Evolutionary conservation across 805 yeast species (phyloP).

Genomic region (Trichomonascus vanleenenianus): DNA sequence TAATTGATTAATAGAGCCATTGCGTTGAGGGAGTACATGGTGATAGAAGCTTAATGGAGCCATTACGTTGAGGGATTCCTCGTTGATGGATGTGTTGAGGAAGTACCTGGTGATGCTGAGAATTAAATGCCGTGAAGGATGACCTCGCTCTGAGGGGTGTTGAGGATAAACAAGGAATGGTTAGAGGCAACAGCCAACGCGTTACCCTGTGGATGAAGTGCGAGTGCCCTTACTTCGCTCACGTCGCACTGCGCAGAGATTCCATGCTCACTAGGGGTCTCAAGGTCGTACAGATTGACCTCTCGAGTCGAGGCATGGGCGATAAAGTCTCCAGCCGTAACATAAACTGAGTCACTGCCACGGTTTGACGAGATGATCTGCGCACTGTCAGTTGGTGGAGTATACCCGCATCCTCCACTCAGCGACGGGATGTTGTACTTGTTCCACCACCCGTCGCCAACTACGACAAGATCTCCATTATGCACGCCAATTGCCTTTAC

Average conservation of each 20-base stretch:
- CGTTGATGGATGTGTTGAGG: no score
- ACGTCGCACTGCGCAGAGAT: not conserved
- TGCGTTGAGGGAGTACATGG: no score
- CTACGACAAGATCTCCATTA: slow-evolving; percentile 23
- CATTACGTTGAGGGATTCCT: no score
- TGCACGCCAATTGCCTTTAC: slow-evolving; percentile 20
- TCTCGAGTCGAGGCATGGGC: not conserved
- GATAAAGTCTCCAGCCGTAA: not conserved
- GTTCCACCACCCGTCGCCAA: slow-evolving; percentile 32
- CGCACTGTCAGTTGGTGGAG: slow-evolving; percentile 19
- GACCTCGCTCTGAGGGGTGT: no score
- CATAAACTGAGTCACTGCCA: slow-evolving; percentile 2
- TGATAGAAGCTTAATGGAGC: no score
- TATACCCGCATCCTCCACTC: slow-evolving; percentile 31
- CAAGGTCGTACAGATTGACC: slow-evolving; percentile 9
- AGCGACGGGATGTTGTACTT: slow-evolving; percentile 22
- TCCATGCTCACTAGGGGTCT: slow-evolving; percentile 11
- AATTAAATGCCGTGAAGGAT: no score
- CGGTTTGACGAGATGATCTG: slow-evolving; percentile 16
- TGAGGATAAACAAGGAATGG: not conserved
- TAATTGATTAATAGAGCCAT: no score
- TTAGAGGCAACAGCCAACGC: not conserved
- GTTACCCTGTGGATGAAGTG: not conserved
- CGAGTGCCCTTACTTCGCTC: not conserved
- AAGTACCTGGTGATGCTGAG: no score